Base-by-base conservation (phyloP, 495 filamentous ascomycete species). In the Penicillium turbatum region DNA sequence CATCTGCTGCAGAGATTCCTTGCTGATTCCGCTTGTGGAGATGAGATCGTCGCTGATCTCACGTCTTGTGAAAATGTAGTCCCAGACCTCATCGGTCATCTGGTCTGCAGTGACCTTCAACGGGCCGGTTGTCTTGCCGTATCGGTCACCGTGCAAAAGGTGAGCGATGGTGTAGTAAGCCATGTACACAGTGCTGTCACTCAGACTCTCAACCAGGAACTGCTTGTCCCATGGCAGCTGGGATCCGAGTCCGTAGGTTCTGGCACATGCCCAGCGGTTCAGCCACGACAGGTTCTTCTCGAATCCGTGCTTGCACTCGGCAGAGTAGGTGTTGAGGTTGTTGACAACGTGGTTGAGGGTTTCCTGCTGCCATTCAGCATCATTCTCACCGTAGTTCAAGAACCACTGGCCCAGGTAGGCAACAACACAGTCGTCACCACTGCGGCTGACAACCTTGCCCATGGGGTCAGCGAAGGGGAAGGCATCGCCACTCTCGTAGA, bases 381-480 rank as follows among this genome's bases (percentile, higher is more conserved):
- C 84, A 44, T 88, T 85, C 77, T 91, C 90, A 51, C 90, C 93
- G 59, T 98, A 98, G 72, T 96, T 92, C 57, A 97, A 72, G 71
- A 92, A 98, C 89, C 92, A 98, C 69, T 98, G 93, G 57, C 95
- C 92, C 55, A 96, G 84, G 64, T 90, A 86, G 7, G 92, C 92
- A 51, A 92, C 93, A 34, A 93, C 87, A 68, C 92, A 96, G 57
- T 90, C 86, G 54, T 98, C 93, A 7, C 84, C 89, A 61, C 86
- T 90, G 63, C 93, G 79, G 62, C 86, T 89, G 34, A 92, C 82
- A 57, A 97, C 93, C 63, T 84, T 81, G 45, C 88, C 86, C 69
- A 95, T 92, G 9, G 93, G 92, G 69, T 98, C 93, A 16, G 88
- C 89, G 67, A 96, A 98, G 67, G 83, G 81, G 69, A 98, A 95